phyloP scores from a whole-genome alignment of 306 rosid species.

The Fragaria iinumae region DNA sequence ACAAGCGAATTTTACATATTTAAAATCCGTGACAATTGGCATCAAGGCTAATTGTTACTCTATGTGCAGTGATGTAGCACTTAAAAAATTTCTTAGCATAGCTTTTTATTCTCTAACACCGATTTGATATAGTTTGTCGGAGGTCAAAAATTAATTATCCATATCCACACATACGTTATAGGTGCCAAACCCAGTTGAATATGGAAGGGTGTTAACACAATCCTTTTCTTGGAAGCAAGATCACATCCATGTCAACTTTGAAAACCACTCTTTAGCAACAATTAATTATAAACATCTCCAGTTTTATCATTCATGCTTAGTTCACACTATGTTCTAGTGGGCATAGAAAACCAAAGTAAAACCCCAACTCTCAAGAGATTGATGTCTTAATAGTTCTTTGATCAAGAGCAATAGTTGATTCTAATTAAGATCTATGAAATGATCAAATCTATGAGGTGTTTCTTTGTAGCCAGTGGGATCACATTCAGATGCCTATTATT shows the following conservation, averaged over 20 bases:
- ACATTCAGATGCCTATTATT: not conserved
- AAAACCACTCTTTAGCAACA: not conserved
- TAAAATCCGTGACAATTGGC: not conserved
- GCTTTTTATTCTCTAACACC: not conserved
- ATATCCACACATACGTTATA: too few relatives aligned
- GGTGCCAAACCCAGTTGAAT: not conserved
- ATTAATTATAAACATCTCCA: not conserved
- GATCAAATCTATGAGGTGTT: constrained; percentile 2
- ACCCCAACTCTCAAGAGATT: not conserved
- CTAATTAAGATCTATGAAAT: not conserved
- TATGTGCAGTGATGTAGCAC: not conserved
- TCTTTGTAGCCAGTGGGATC: not conserved
- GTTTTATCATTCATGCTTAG: not conserved
- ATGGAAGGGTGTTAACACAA: not conserved
- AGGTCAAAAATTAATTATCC: too few relatives aligned
- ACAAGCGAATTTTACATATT: not conserved
- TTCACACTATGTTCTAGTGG: not conserved
- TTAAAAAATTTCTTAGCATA: not conserved
- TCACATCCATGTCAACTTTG: not conserved
- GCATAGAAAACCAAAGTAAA: constrained; percentile 1
- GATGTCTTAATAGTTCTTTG: not conserved
- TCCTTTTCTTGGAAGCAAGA: not conserved
- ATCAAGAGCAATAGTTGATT: not conserved
- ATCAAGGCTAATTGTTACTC: not conserved
- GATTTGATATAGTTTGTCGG: too few relatives aligned